Evolutionary conservation across 169 alveolate genomes (phyloP).

Genomic region (Cryptosporidium sp.): DNA sequence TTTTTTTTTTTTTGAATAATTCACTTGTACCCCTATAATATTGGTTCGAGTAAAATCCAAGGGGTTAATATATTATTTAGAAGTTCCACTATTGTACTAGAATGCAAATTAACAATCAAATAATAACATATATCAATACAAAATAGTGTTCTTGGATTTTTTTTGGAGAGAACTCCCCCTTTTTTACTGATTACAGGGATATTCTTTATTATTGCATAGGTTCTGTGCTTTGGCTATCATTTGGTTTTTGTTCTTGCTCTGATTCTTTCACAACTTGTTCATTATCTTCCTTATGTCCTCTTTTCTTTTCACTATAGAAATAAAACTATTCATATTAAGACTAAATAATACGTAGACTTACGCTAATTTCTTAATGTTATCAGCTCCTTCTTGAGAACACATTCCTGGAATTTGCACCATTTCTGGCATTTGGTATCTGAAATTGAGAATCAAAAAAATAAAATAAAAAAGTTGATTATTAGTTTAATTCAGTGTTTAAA

Average conservation of each 20-base stretch:
- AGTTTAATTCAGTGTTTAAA: not conserved
- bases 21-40: not conserved
- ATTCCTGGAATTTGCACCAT: constrained; percentile 66
- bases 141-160: too few relatives aligned
- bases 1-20: not conserved
- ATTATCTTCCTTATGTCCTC: constrained; percentile 32
- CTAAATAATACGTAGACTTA: not conserved
- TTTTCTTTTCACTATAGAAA: constrained; percentile 41
- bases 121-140: not conserved
- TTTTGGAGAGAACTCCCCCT: not conserved
- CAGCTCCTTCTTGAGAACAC: constrained; percentile 51
- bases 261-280: not conserved
- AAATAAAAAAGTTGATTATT: not conserved
- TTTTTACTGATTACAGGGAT: too few relatives aligned
- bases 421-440: constrained; percentile 43
- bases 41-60: not conserved
- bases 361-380: constrained; percentile 52
- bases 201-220: not conserved
- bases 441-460: not conserved
- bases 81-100: not conserved
- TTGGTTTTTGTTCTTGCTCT: not conserved
- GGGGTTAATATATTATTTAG: too few relatives aligned
- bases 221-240: not conserved
- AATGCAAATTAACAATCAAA: not conserved
- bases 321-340: not conserved